phyloP scores from a whole-genome alignment of 2,329 filamentous ascomycete species.

The Exophiala oligosperma region DNA sequence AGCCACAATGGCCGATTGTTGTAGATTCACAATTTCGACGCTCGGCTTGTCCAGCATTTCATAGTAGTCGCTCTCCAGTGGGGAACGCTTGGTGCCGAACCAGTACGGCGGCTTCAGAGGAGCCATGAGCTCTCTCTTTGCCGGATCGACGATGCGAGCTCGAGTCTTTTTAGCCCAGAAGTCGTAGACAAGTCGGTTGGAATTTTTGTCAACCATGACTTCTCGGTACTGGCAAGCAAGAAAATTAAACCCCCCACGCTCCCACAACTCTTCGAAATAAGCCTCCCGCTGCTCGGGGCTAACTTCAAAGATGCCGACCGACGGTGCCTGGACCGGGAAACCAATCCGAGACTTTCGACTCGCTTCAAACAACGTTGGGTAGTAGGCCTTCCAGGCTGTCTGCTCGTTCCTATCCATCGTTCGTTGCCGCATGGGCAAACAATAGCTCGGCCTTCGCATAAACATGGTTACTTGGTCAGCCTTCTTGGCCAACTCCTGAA shows the following conservation, averaged over 20 bases:
- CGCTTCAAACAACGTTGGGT: not conserved
- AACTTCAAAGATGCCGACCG: slow-evolving; percentile 58
- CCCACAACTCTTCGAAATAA: slow-evolving; percentile 51
- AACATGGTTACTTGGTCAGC: slow-evolving; percentile 53
- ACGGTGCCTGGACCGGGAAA: slow-evolving; percentile 57
- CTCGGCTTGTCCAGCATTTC: slow-evolving; percentile 47
- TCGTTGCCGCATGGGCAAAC: slow-evolving; percentile 59
- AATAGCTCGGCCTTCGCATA: slow-evolving; percentile 66
- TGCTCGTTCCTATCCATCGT: slow-evolving; percentile 50
- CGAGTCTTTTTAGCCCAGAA: slow-evolving; percentile 58
- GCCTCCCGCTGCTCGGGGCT: slow-evolving; percentile 42
- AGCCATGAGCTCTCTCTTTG: slow-evolving; percentile 53
- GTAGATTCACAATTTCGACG: slow-evolving; percentile 47
- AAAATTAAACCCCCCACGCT: slow-evolving; percentile 54
- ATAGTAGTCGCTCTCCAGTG: slow-evolving; percentile 52
- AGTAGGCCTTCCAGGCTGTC: slow-evolving; percentile 48
- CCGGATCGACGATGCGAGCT: slow-evolving; percentile 51
- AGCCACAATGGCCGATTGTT: slow-evolving; percentile 35
- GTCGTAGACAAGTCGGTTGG: slow-evolving; percentile 54
- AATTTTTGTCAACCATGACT: slow-evolving; percentile 43
- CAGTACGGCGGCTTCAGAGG: slow-evolving; percentile 54
- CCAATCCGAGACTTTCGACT: slow-evolving; percentile 45
- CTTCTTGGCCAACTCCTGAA: slow-evolving; percentile 58
- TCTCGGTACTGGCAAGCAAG: slow-evolving; percentile 51
- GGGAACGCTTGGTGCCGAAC: slow-evolving; percentile 55